These are phyloP conservation scores for Rhizomucor pusillus DNA, from an alignment of 371 early-diverging fungal genomes.

Conservation along the genomic window DNA sequence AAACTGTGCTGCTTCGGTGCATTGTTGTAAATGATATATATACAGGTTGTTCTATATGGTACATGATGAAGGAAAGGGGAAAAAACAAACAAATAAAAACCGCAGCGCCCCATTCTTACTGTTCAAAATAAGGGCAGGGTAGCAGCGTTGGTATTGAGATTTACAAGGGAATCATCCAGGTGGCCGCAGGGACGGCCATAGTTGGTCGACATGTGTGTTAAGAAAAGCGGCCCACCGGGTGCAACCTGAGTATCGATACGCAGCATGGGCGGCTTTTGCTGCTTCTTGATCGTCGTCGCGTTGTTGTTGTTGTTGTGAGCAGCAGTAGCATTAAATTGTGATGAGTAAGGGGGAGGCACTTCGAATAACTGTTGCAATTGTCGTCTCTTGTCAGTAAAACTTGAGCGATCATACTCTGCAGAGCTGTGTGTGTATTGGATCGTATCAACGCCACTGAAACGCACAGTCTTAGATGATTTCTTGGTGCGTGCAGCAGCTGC, in stretches of 20 bases:
- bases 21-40: too few species aligned
- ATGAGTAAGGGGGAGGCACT: too few species aligned
- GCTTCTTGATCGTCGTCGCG: too few species aligned
- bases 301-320: too few species aligned
- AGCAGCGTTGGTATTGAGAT: not conserved
- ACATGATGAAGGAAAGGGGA: too few species aligned
- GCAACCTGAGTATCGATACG: constrained; percentile 17
- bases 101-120: not conserved
- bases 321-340: too few species aligned
- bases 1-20: too few species aligned
- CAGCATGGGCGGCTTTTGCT: too few species aligned
- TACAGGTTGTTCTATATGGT: too few species aligned
- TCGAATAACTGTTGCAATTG: too few species aligned
- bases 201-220: constrained; percentile 17
- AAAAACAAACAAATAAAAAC: too few species aligned
- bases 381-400: too few species aligned
- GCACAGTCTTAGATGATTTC: constrained; percentile 13
- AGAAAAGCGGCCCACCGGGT: constrained; percentile 13
- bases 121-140: not conserved
- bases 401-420: constrained; percentile 21
- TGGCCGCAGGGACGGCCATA: constrained; percentile 9
- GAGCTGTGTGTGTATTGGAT: constrained; percentile 16
- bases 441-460: constrained; percentile 10
- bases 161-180: not conserved
- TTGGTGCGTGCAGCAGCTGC: not conserved